Evolutionary conservation across 1,284 basidiomycete genomes (phyloP).

Genomic region (Neonothopanus nambi): DNA sequence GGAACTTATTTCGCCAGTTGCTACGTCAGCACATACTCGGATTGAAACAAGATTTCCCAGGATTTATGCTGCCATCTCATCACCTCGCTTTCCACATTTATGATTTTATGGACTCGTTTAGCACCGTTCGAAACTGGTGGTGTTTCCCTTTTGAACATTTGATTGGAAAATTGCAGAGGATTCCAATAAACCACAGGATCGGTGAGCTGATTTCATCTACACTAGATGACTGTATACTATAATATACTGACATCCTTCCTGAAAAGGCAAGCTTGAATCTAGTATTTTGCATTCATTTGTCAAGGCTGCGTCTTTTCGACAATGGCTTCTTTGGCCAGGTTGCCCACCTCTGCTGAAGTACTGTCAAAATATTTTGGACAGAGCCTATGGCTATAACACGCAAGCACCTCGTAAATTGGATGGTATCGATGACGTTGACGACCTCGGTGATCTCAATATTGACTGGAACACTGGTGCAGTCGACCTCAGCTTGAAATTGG

Average conservation of each 20-base stretch:
- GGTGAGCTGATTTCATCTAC: too few relatives aligned
- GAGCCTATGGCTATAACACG: not conserved
- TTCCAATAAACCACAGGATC: slow-evolving; percentile 11
- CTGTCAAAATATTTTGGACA: not conserved
- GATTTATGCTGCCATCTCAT: slow-evolving; percentile 9
- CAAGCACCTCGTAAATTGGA: not conserved
- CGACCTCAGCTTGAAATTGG: not conserved
- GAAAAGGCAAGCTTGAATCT: too few relatives aligned
- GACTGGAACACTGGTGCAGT: not conserved
- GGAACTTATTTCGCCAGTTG: slow-evolving; percentile 1
- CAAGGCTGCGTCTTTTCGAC: not conserved
- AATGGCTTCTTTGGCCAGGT: slow-evolving; percentile 1
- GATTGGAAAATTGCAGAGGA: slow-evolving; percentile 4
- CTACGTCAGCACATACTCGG: slow-evolving; percentile 6
- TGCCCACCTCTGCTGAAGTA: not conserved
- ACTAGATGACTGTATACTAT: too few relatives aligned
- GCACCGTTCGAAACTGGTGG: slow-evolving; percentile 10
- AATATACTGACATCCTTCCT: too few relatives aligned
- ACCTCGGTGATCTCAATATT: not conserved
- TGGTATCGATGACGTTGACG: not conserved
- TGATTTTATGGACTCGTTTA: slow-evolving; percentile 13
- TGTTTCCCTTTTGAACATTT: slow-evolving; percentile 7
- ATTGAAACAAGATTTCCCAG: slow-evolving; percentile 7
- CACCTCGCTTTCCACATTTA: slow-evolving; percentile 13
- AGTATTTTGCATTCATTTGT: too few relatives aligned